Base-by-base conservation (phyloP, 495 filamentous ascomycete genomes). In the Collariella sp. region DNA sequence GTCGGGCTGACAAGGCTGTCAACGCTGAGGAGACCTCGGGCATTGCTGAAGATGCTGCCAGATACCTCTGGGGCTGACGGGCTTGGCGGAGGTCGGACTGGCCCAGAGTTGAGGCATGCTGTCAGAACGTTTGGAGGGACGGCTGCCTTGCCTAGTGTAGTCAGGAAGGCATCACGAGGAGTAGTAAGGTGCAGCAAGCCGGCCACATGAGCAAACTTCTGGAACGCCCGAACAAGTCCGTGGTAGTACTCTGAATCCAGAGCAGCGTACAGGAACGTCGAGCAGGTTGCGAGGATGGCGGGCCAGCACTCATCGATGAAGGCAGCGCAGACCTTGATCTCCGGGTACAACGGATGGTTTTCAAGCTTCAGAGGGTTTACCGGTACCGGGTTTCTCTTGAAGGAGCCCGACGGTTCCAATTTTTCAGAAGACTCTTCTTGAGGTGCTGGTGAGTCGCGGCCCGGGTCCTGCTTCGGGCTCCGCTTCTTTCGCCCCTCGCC, bases 241-340 rank as follows among this genome's bases (percentile, higher is more conserved):
- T 95, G 90, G 56, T 95, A 97, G 56, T 90, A 95, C 38, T 95
- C 91, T n/a, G 88, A 84, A 62, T 97, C 93, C 10, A 98, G 70
- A 0, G 89, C 82, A 18, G 94, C 89, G 65, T 90, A 90, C 22
- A 98, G 68, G 68, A 96, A 97, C 1, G 91, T 96, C 0, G 93
- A 96, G 59, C 88, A 96, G 1, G 89, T 86, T 15, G 93, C 91
- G 33, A 98, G 80, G 13, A 96, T 79, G 43, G 94, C 93, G 22
- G 94, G 93, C 93, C 93, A 98, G 62, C 94, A 96, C 60, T 87
- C 78, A 5, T 91, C 86, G 40, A 98, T 85, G 41, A 97, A 86
- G 3, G 79, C 79, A 22, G 88, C 86, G 54, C 88, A 88, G 5
- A 83, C 79, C 57, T 82, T 77, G 54, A 97, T 81, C 16, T 87